A percentile compares a stretch with the other conserved stretches of the same genome.
These are phyloP conservation scores for Fusarium buxicola DNA, from an alignment of 2,329 filamentous ascomycete species.

Conservation along the genomic window DNA sequence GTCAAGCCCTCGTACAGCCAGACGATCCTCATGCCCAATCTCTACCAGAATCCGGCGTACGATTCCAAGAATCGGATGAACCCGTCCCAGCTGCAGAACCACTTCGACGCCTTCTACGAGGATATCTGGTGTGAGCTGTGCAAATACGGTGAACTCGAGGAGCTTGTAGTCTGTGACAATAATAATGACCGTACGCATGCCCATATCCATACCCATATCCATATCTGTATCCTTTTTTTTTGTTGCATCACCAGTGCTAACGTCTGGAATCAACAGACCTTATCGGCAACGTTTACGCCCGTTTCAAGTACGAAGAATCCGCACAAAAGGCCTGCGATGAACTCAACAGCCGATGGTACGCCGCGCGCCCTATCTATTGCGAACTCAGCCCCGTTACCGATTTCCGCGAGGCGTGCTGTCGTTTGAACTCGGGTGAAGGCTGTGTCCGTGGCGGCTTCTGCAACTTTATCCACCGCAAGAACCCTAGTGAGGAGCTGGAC, in stretches of 20 bases:
- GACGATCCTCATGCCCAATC: constrained; percentile 96
- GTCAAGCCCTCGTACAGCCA: constrained; percentile 99
- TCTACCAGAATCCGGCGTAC: constrained; percentile 99
- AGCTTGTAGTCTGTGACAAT: constrained; percentile 98
- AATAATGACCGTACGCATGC: constrained; percentile 89
- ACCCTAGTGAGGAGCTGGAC: constrained; percentile 89
- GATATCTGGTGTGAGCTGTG: constrained; percentile 99
- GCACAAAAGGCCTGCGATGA: constrained; percentile 94
- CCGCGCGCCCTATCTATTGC: constrained; percentile 96
- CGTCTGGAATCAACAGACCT: constrained; percentile 68
- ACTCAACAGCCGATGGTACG: constrained; percentile 96
- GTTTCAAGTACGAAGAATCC: constrained; percentile 99
- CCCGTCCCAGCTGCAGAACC: constrained; percentile 93
- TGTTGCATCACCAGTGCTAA: constrained; percentile 37
- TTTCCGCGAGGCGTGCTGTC: constrained; percentile 97
- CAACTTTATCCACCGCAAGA: constrained; percentile 99
- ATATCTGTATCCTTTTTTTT: no score
- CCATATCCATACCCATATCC: background rate
- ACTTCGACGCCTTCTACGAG: constrained; percentile 99
- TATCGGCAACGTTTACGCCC: constrained; percentile 98
- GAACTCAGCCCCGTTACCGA: constrained; percentile 97
- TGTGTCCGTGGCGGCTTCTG: constrained; percentile 97
- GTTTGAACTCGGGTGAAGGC: constrained; percentile 92
- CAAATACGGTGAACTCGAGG: constrained; percentile 97
- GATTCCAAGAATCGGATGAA: constrained; percentile 98